Percentiles rank a stretch among this genome's conserved stretches.
phyloP scores from a whole-genome alignment of 306 rosid species.

The Vigna hirtella region DNA sequence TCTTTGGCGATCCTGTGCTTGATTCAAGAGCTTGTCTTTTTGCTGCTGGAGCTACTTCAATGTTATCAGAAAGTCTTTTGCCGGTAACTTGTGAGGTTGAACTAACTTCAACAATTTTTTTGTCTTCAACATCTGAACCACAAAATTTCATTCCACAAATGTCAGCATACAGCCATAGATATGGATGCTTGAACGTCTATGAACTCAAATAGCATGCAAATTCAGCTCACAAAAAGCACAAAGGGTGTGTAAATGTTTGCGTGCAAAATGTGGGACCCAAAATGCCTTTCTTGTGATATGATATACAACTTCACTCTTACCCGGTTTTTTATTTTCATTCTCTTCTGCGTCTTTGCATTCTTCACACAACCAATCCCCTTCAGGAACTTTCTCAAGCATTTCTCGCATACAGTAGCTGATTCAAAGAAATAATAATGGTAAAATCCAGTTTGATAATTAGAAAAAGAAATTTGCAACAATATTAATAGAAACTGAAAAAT shows the following conservation, averaged over 20 bases:
- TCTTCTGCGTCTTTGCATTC: conserved; percentile 85
- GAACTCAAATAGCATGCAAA: conserved; percentile 47
- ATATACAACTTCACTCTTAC: conserved; percentile 53
- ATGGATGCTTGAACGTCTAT: conserved; percentile 27
- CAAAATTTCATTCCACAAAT: conserved; percentile 25
- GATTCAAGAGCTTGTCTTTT: conserved; percentile 83
- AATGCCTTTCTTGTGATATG: background rate
- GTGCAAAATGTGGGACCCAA: conserved; percentile 5
- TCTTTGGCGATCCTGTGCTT: conserved; percentile 71
- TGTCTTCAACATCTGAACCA: conserved; percentile 63
- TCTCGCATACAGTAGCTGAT: conserved; percentile 97
- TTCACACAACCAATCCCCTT: conserved; percentile 92
- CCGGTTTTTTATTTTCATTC: conserved; percentile 66
- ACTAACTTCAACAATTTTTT: conserved; percentile 49
- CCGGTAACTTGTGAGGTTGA: conserved; percentile 60
- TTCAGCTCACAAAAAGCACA: conserved; percentile 37
- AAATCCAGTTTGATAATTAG: conserved; percentile 12
- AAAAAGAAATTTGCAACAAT: conserved; percentile 39
- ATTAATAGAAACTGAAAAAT: conserved; percentile 17
- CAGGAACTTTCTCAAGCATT: conserved; percentile 88
- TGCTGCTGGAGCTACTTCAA: conserved; percentile 63
- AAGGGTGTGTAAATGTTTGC: conserved; percentile 5
- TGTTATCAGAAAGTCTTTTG: conserved; percentile 71
- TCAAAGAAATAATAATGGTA: conserved; percentile 42
- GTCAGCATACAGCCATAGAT: conserved; percentile 36